These are phyloP conservation scores for Populus tomentosa DNA, from an alignment of 441 rosid genomes.

Conservation along the genomic window DNA sequence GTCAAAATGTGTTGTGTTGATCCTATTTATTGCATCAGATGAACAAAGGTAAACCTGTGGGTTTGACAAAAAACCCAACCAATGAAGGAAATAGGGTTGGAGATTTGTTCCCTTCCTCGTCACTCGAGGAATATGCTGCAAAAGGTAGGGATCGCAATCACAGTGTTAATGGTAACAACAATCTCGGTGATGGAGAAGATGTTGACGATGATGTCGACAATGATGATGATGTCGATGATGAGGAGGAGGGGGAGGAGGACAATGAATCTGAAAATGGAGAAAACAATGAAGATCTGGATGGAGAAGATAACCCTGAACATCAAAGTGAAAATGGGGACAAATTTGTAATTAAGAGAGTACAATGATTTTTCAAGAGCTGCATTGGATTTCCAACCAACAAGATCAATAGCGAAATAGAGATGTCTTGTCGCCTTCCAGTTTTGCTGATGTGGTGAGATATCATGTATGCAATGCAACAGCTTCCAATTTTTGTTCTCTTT, in stretches of 20 bases:
- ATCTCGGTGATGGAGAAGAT: conserved; percentile 8
- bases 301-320: not conserved
- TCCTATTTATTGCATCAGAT: conserved; percentile 41
- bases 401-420: not conserved
- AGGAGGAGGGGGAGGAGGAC: conserved; percentile 22
- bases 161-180: conserved; percentile 7
- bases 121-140: conserved; percentile 78
- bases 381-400: not conserved
- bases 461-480: not conserved
- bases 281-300: conserved; percentile 14
- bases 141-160: conserved; percentile 33
- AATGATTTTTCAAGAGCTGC: not conserved
- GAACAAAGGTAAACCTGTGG: conserved; percentile 54
- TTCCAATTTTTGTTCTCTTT: not conserved
- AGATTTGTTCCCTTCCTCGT: conserved; percentile 67
- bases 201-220: too few relatives aligned
- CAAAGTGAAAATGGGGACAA: conserved; percentile 2
- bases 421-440: not conserved
- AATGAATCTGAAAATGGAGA: conserved; percentile 23
- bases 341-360: not conserved
- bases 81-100: conserved; percentile 70
- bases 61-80: conserved; percentile 32
- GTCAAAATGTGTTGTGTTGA: not conserved
- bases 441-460: not conserved
- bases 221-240: not conserved